Evolutionary conservation across 1,284 basidiomycete species (phyloP).

Genomic region (Fomes fomentarius): DNA sequence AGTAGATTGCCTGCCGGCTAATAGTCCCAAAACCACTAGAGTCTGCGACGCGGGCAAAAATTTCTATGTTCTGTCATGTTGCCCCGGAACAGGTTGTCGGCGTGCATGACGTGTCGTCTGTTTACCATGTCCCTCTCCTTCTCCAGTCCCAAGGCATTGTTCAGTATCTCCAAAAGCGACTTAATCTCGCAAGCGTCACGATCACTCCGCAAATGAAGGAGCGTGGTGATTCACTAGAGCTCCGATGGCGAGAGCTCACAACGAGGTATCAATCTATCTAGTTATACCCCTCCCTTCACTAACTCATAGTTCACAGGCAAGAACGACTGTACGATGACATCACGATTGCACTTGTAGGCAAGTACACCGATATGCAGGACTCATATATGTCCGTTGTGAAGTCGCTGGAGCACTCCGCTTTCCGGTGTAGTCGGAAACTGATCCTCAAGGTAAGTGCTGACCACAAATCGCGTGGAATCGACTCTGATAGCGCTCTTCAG

Average conservation of each 20-base stretch:
- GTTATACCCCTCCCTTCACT: neutral
- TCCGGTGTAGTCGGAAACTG: conserved; percentile 88
- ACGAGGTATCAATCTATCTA: conserved; percentile 51
- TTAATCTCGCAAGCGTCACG: conserved; percentile 70
- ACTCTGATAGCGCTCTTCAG: conserved; percentile 42
- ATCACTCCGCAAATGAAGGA: conserved; percentile 61
- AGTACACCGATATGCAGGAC: conserved; percentile 97
- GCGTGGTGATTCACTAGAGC: conserved; percentile 68
- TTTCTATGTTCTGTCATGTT: conserved; percentile 99
- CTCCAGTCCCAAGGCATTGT: conserved; percentile 93
- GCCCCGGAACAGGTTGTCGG: conserved; percentile 92
- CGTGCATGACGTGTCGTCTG: conserved; percentile 95
- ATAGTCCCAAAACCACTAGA: conserved; percentile 76
- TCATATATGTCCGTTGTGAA: conserved; percentile 99
- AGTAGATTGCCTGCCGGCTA: conserved; percentile 89
- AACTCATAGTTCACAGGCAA: conserved; percentile 53
- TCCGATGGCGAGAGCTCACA: conserved; percentile 86
- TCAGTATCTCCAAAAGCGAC: conserved; percentile 80
- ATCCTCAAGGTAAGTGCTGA: conserved; percentile 72
- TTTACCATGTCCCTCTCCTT: conserved; percentile 96
- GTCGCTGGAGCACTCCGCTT: conserved; percentile 95
- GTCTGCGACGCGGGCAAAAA: conserved; percentile 89
- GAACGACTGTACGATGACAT: conserved; percentile 94
- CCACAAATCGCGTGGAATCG: neutral
- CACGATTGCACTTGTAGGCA: conserved; percentile 92